Base-by-base conservation (phyloP, 108 stramenopile species). In the Nannochloropsis gaditana region DNA sequence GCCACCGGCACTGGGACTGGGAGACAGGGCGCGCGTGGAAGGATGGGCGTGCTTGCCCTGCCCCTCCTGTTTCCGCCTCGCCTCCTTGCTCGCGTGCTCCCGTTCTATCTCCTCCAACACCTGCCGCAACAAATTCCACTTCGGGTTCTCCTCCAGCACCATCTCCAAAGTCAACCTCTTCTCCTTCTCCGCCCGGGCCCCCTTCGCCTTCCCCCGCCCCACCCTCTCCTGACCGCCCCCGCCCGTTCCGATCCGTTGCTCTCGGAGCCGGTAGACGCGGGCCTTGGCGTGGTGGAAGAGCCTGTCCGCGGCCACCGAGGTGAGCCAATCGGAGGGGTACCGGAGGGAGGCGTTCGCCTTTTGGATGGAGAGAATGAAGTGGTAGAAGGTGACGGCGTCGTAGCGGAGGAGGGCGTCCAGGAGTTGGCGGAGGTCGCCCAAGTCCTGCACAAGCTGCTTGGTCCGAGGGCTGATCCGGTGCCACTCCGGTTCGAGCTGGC, bases 401-500 rank as follows among this genome's bases (percentile, higher is more conserved):
- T 95, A 95, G 15, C 95, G 93, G 83, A 97, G 92, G 80, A 97
- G 86, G 82, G 92, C 90, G 84, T 95, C 94, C 86, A 99, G 96
- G 43, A 98, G 89, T n/a, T 93, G 91, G 31, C 97, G 92, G 59
- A 99, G 86, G 5, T 91, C 93, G 59, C 93, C 86, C 73, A 99
- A 85, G 86, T 99, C 98, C 73, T 87, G 87, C 43, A 98, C 93
- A 2, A 96, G 89, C 90, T 97, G 96, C 82, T 95, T 96, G 3
- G 94, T 94, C 83, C 93, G 85, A 21, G 92, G 93, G 43, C 88
- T 79, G 5, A 98, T 92, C 83, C 93, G 93, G 87, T 99, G 97
- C 97, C 97, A 99, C 79, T 97, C 96, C 9, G 94, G 94, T 82
- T 97, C 96, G 79, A 99, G 92, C 90, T 97, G 97, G 21, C 94